These are phyloP conservation scores for Aquilaria malaccensis DNA, from an alignment of 345 rosid species.

Conservation along the genomic window DNA sequence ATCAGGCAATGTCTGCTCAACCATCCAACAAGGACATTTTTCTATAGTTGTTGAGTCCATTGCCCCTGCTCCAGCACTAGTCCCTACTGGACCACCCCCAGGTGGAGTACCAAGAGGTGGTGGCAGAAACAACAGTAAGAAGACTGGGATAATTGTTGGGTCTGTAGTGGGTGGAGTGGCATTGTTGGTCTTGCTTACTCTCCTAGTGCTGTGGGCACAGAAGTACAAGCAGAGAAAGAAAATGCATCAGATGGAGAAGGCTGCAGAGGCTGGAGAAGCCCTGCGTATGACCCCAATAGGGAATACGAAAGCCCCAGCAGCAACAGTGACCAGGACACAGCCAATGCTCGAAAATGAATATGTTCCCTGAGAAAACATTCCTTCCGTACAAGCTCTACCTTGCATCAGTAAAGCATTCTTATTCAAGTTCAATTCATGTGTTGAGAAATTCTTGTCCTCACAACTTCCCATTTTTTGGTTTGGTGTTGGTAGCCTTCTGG, in stretches of 20 bases:
- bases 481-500: constrained; percentile 18
- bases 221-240: constrained; percentile 53
- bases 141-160: constrained; percentile 64
- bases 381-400: constrained; percentile 20
- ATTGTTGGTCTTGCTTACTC: constrained; percentile 38
- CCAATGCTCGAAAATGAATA: constrained; percentile 87
- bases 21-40: constrained; percentile 73
- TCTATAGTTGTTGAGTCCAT: constrained; percentile 64
- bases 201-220: constrained; percentile 43
- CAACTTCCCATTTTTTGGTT: constrained; percentile 29
- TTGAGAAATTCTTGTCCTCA: constrained; percentile 36
- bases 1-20: constrained; percentile 48
- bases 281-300: constrained; percentile 74
- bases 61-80: constrained; percentile 40
- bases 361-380: constrained; percentile 35
- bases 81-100: constrained; percentile 17
- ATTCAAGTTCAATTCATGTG: constrained; percentile 28
- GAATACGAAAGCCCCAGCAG: constrained; percentile 79
- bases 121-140: constrained; percentile 27
- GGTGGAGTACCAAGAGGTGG: constrained; percentile 5
- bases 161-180: constrained; percentile 72
- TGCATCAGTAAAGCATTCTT: constrained; percentile 27
- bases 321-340: constrained; percentile 75
- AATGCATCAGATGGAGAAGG: constrained; percentile 86
- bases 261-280: constrained; percentile 88